Percentiles rank a stretch among this genome's conserved stretches.
Conservation (phyloP, 176 grass and related monocot species). For the maize (Zea mays) region Zm-B73-REFERENCE-NAM-5.0 NC_050104.1:29288501-29289000, state of each 20-base stretch:
- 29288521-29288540: conserved; percentile 20
- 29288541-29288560: not conserved
- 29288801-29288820: conserved; percentile 59
- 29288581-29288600: not conserved
- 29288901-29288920: conserved; percentile 71
- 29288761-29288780: conserved; percentile 31
- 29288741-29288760: not conserved
- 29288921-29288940: conserved; percentile 65
- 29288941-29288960: conserved; percentile 67
- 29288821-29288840: conserved; percentile 80
- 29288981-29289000: conserved; percentile 63
- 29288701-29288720: not conserved
- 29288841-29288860: conserved; percentile 82
- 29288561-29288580: not conserved
- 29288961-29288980: conserved; percentile 60
- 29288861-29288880: conserved; percentile 59
- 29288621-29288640: not conserved
- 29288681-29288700: not conserved
- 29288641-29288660: too few species aligned
- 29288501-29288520: conserved; percentile 27
- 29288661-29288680: not conserved
- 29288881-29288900: conserved; percentile 67
- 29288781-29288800: conserved; percentile 41
- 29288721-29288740: not conserved
- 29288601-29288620: conserved; percentile 19